Conservation (phyloP, 2,329 filamentous ascomycete genomes). For the Fonsecaea pedrosoi region DNA sequence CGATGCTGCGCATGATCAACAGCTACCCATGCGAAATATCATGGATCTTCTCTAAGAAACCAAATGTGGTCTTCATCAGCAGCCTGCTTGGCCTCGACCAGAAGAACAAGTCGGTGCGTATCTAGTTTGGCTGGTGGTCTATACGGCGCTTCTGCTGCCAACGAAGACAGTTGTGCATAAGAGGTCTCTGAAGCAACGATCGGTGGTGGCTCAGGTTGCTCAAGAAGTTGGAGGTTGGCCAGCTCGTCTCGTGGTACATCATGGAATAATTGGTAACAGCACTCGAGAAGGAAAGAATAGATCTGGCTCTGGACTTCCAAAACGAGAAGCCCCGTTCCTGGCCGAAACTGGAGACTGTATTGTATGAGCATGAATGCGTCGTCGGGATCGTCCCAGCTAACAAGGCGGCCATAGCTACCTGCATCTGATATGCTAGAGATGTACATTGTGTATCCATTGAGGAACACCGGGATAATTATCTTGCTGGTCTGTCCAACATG, state of each 20-base stretch:
- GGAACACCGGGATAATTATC: conserved; percentile 41
- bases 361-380: conserved; percentile 45
- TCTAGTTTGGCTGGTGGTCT: conserved; percentile 57
- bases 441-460: conserved; percentile 46
- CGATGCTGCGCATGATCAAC: conserved; percentile 57
- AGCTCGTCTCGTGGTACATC: conserved; percentile 53
- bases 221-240: conserved; percentile 41
- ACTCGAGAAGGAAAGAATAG: conserved; percentile 58
- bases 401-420: conserved; percentile 48
- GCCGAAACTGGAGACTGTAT: conserved; percentile 52
- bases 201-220: conserved; percentile 50
- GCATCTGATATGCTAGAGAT: conserved; percentile 43
- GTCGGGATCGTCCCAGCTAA: conserved; percentile 31
- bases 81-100: conserved; percentile 53
- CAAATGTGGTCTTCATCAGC: conserved; percentile 62
- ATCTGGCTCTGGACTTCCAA: conserved; percentile 60
- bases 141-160: conserved; percentile 62
- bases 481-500: conserved; percentile 43
- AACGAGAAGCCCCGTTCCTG: conserved; percentile 58
- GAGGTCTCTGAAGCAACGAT: conserved; percentile 43
- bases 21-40: conserved; percentile 59
- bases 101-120: conserved; percentile 51
- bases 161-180: conserved; percentile 49
- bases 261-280: conserved; percentile 58
- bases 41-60: conserved; percentile 64